Conservation (phyloP, 2,329 filamentous ascomycete genomes). For the Phialocephala subalpina region DNA sequence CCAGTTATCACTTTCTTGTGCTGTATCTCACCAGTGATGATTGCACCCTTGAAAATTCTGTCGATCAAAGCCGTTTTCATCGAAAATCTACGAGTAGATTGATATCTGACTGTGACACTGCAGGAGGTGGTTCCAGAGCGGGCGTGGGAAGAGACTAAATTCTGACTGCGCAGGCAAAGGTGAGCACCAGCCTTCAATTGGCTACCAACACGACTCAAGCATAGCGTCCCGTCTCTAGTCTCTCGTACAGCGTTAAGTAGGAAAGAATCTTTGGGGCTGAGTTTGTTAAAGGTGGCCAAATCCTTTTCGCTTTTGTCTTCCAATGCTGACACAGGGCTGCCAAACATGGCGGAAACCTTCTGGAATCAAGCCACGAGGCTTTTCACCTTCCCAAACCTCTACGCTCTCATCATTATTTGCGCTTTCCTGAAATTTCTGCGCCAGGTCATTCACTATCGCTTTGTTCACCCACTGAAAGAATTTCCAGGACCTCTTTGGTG, state of each 20-base stretch:
- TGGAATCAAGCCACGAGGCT: not conserved
- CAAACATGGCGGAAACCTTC: not conserved
- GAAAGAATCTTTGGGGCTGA: not conserved
- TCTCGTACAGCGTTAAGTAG: not conserved
- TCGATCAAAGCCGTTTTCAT: not conserved
- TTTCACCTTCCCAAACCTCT: not conserved
- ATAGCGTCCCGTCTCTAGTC: not conserved
- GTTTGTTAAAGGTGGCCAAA: not conserved
- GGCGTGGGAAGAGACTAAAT: not conserved
- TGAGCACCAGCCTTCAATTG: not conserved
- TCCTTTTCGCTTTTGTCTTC: not conserved
- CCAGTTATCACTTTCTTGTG: too few species aligned
- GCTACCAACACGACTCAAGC: not conserved
- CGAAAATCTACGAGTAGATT: not conserved
- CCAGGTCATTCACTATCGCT: conserved; percentile 9
- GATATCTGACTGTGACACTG: not conserved
- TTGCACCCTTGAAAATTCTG: not conserved
- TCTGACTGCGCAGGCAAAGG: not conserved
- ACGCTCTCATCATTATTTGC: not conserved
- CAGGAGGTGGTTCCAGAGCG: not conserved
- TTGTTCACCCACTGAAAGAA: conserved; percentile 12
- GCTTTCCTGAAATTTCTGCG: not conserved
- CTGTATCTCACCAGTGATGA: not conserved
- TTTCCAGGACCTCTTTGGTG: conserved; percentile 13
- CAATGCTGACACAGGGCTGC: not conserved